These are phyloP conservation scores for Spiromastix sp. DNA, from an alignment of 2,329 filamentous ascomycete genomes.

Conservation along the genomic window DNA sequence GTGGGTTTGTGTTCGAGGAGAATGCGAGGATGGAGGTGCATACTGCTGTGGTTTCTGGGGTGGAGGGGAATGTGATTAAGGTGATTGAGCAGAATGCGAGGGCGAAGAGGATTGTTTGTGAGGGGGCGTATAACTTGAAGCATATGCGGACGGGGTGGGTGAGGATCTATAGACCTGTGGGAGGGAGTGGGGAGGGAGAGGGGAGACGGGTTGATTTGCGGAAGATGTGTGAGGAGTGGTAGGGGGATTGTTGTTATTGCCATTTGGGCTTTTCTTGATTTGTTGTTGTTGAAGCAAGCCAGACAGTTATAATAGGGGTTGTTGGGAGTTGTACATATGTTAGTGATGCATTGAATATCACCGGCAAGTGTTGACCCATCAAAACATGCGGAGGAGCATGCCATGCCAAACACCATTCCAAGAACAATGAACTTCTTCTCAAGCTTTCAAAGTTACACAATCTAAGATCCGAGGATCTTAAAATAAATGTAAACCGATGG, in stretches of 20 bases:
- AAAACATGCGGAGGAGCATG: too few relatives aligned
- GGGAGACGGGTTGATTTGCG: neutral
- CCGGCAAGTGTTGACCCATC: too few relatives aligned
- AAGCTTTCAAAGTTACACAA: too few relatives aligned
- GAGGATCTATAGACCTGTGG: conserved; percentile 1
- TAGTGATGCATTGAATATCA: neutral
- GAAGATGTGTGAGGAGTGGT: conserved; percentile 2
- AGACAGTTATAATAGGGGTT: neutral
- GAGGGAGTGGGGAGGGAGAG: neutral
- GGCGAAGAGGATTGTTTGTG: neutral
- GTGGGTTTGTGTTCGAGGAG: conserved; percentile 13
- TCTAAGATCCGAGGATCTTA: too few relatives aligned
- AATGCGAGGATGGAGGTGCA: conserved; percentile 1
- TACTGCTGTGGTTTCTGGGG: conserved; percentile 1
- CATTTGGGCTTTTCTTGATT: neutral
- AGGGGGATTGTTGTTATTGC: neutral
- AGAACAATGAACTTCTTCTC: too few relatives aligned
- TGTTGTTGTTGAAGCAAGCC: neutral
- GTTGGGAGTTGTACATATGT: neutral
- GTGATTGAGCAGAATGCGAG: conserved; percentile 3
- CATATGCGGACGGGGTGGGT: neutral
- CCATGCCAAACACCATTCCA: too few relatives aligned
- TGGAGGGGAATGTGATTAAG: neutral
- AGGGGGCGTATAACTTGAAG: neutral
- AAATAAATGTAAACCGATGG: too few relatives aligned